Evolutionary conservation across 495 filamentous ascomycete species (phyloP).

Genomic region (Talaromyces ruber): DNA sequence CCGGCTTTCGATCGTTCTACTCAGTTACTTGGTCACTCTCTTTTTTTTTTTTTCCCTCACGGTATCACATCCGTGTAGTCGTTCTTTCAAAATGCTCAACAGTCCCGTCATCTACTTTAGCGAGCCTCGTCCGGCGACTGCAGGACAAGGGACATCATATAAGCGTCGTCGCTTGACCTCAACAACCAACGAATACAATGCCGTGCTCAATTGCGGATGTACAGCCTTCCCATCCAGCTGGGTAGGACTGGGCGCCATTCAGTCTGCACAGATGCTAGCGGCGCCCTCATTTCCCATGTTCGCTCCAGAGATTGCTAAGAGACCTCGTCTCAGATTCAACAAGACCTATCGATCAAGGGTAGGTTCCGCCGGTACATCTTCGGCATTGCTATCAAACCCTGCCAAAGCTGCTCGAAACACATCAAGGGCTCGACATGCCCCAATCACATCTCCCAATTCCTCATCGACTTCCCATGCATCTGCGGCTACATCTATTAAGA

Average conservation of each 20-base stretch:
- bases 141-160: not conserved
- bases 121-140: not conserved
- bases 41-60: not conserved
- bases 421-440: not conserved
- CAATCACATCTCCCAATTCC: not conserved
- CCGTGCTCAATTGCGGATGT: not conserved
- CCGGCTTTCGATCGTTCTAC: not conserved
- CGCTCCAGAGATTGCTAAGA: not conserved
- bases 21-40: not conserved
- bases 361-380: not conserved
- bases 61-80: not conserved
- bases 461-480: not conserved
- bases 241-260: not conserved
- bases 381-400: not conserved
- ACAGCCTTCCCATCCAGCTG: not conserved
- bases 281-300: slow-evolving; percentile 1
- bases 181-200: not conserved
- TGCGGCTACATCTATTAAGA: not conserved
- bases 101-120: not conserved
- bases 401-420: not conserved
- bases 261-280: slow-evolving; percentile 1
- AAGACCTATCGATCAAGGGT: not conserved
- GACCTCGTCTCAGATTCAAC: not conserved
- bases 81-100: not conserved
- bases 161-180: not conserved